Evolutionary conservation across 2,329 filamentous ascomycete genomes (phyloP), one percentile per base, ranked within the genome.

Genomic region (Cladorrhinum sp.): DNA sequence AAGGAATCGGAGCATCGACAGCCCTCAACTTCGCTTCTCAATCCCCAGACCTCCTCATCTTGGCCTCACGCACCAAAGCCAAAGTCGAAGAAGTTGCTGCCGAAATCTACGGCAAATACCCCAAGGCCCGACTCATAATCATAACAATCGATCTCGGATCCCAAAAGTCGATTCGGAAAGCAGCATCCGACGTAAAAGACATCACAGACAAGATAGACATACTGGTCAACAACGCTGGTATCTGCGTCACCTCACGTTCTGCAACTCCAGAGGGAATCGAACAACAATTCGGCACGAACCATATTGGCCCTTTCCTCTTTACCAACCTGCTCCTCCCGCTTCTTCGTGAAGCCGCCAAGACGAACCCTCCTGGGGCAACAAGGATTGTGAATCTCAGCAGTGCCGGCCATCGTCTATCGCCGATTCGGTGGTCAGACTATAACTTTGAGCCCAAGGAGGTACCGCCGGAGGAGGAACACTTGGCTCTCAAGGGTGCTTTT

Each of bases 221-320:
- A 2, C 69, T 79, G 8, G 70, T 79, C 57, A 78, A 78, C 63
- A 79, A 79, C 60, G 77, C 77, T 3, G 77, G 73, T 10, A 68
- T 75, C 53, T 72, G 70, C 49, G 62, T 67, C 7, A 64, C 64
- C 0, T 61, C 76, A 74, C 71, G 75, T 59, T 32, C 72, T 57
- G 63, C 72, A 62, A 50, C 71, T 2, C 62, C 68, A 1, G 73
- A 77, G 49, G 75, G 74, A 1, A 67, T 76, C 48, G 75, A 77
- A 59, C 54, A 67, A 55, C 66, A 68, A 29, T 67, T 69, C 2
- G 79, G 75, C 7, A 74, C 76, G n/a, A 83, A 83, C 66, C 77
- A 83, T 64, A 65, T 83, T 10, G 77, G 79, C 1, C 78, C 81
- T 50, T 82, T 81, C 64, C 66, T 81, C 3, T 72, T 83, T 23